phyloP scores from a whole-genome alignment of 306 rosid species.

The Oemleria cerasiformis region DNA sequence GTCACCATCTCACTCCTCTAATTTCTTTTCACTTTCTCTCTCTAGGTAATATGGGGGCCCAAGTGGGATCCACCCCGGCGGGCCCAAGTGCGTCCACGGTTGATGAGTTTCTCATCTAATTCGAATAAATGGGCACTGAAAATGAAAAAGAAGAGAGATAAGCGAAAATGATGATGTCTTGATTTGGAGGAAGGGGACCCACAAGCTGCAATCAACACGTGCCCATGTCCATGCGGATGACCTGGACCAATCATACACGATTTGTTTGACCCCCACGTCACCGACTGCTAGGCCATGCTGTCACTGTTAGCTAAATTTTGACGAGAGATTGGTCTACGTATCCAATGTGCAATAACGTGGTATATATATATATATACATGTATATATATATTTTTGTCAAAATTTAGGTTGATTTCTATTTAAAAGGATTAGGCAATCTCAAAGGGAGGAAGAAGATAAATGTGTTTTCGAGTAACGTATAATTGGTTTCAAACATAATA shows the following conservation, averaged over 20 bases:
- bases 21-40: slow-evolving; percentile 14
- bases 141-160: slow-evolving; percentile 14
- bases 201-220: slow-evolving; percentile 72
- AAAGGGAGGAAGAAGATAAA: neutral
- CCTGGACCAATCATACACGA: slow-evolving; percentile 47
- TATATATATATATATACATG: too few species aligned
- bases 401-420: too few species aligned
- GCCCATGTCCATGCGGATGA: slow-evolving; percentile 57
- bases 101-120: slow-evolving; percentile 27
- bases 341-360: too few species aligned
- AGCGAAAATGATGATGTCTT: slow-evolving; percentile 25
- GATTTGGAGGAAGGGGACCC: slow-evolving; percentile 37
- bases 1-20: slow-evolving; percentile 22
- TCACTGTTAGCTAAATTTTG: slow-evolving; percentile 34
- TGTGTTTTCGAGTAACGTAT: too few species aligned
- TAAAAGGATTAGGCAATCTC: neutral
- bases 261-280: slow-evolving; percentile 53
- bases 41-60: slow-evolving; percentile 24
- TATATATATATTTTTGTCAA: too few species aligned
- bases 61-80: slow-evolving; percentile 20
- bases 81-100: slow-evolving; percentile 34
- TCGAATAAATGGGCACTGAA: slow-evolving; percentile 51
- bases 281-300: slow-evolving; percentile 54
- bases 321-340: too few species aligned
- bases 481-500: too few species aligned